Percentiles rank a stretch among this genome's conserved stretches.
phyloP scores from a whole-genome alignment of 2,329 filamentous ascomycete genomes.

The Colletotrichum musae region DNA sequence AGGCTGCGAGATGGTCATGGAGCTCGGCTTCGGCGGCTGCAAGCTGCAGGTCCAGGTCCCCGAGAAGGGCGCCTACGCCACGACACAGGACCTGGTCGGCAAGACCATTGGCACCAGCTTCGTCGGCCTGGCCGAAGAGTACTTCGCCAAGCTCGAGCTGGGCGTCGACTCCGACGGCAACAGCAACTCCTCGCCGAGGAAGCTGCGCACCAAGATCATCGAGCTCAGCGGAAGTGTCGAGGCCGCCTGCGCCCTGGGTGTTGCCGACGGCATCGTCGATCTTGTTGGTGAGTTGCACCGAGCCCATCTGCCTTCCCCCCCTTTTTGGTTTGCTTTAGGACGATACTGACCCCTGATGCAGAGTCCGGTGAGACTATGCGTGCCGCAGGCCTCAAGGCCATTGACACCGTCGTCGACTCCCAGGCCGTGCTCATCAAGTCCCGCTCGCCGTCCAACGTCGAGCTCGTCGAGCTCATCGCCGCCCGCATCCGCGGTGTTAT shows the following conservation, averaged over 20 bases:
- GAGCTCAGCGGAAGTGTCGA: slow-evolving; percentile 97
- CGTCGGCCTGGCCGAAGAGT: slow-evolving; percentile 84
- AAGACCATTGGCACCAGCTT: slow-evolving; percentile 98
- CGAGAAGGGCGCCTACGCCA: slow-evolving; percentile 80
- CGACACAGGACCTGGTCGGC: slow-evolving; percentile 85
- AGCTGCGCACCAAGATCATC: slow-evolving; percentile 88
- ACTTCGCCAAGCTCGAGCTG: slow-evolving; percentile 84
- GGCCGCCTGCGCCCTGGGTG: slow-evolving; percentile 93
- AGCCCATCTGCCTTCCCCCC: too few species aligned
- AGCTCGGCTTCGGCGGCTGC: slow-evolving; percentile 91
- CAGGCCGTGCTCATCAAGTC: slow-evolving; percentile 95
- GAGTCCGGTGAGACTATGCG: slow-evolving; percentile 99
- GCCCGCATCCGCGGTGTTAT: slow-evolving; percentile 94
- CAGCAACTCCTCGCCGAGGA: slow-evolving; percentile 54
- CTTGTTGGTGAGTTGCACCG: slow-evolving; percentile 82
- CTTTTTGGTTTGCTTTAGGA: not conserved
- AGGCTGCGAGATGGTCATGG: slow-evolving; percentile 88
- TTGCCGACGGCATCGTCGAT: slow-evolving; percentile 97
- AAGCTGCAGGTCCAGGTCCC: slow-evolving; percentile 98
- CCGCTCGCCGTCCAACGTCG: slow-evolving; percentile 82
- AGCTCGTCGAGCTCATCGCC: slow-evolving; percentile 86
- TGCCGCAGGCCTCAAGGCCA: slow-evolving; percentile 92
- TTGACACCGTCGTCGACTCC: slow-evolving; percentile 91
- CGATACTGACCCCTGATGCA: slow-evolving; percentile 51
- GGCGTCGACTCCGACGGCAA: slow-evolving; percentile 60